These are phyloP conservation scores for Hymenoscyphus fructigenus DNA, from an alignment of 2,329 filamentous ascomycete species.

Conservation along the genomic window DNA sequence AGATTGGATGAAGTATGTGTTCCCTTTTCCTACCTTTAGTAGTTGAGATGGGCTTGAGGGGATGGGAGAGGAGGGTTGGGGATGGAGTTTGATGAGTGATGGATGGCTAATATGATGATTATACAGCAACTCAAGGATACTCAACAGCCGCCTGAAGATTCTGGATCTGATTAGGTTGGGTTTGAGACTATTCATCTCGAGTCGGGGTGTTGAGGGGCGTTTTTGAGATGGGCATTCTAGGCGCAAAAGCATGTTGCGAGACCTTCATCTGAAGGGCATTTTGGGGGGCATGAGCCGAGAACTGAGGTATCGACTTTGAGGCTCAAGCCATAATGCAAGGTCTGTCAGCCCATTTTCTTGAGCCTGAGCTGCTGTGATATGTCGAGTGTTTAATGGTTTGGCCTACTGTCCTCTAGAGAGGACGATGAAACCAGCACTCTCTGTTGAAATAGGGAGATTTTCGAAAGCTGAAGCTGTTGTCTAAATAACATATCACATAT, in stretches of 20 bases:
- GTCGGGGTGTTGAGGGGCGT: not conserved
- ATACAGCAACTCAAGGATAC: constrained; percentile 36
- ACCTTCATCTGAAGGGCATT: not conserved
- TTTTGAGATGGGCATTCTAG: not conserved
- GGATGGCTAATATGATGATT: not conserved
- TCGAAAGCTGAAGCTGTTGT: no score
- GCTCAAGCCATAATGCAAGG: not conserved
- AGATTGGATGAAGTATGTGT: constrained; percentile 63
- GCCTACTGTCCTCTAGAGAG: no score
- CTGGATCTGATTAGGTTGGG: constrained; percentile 7
- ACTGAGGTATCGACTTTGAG: not conserved
- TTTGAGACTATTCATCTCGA: not conserved
- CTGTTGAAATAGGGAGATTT: no score
- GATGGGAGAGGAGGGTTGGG: not conserved
- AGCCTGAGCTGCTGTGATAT: not conserved
- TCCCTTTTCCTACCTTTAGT: not conserved
- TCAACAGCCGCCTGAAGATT: constrained; percentile 20
- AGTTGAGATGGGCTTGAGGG: not conserved
- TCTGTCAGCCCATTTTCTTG: not conserved
- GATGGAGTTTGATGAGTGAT: not conserved
- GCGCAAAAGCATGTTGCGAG: not conserved
- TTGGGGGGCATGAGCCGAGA: not conserved
- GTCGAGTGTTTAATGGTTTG: no score
- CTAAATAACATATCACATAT: no score
- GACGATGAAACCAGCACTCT: no score